phyloP scores from a whole-genome alignment of 2,329 filamentous ascomycete species.

The Scedosporium dehoogii region DNA sequence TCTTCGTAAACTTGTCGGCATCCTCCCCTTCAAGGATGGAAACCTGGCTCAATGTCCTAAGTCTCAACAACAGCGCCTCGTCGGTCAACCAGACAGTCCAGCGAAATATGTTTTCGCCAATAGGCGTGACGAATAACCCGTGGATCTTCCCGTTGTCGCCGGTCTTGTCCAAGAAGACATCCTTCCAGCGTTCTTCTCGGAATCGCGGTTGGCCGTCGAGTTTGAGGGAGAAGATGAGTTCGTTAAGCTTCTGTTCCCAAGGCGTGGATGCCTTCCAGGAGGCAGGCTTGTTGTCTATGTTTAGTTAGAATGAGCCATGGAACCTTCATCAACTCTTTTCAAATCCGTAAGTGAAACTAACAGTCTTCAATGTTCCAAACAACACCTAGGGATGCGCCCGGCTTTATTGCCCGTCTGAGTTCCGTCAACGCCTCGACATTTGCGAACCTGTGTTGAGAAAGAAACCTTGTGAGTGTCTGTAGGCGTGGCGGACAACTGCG shows the following conservation, averaged over 20 bases:
- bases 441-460: slow-evolving; percentile 47
- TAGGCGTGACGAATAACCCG: slow-evolving; percentile 48
- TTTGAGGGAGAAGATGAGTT: slow-evolving; percentile 42
- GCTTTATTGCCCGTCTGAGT: slow-evolving; percentile 56
- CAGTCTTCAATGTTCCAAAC: slow-evolving; percentile 71
- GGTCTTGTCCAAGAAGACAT: slow-evolving; percentile 52
- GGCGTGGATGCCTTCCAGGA: slow-evolving; percentile 42
- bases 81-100: slow-evolving; percentile 50
- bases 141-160: slow-evolving; percentile 22
- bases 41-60: slow-evolving; percentile 59
- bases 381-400: slow-evolving; percentile 49
- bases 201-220: slow-evolving; percentile 53
- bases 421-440: slow-evolving; percentile 51
- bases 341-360: slow-evolving; percentile 22
- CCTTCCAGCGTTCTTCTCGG: slow-evolving; percentile 52
- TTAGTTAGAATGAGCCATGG: neutral
- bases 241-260: slow-evolving; percentile 55
- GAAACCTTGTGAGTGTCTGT: neutral
- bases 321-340: neutral
- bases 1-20: slow-evolving; percentile 34
- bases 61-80: slow-evolving; percentile 53
- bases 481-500: no score
- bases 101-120: slow-evolving; percentile 42
- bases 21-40: slow-evolving; percentile 44
- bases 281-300: slow-evolving; percentile 51